Base-by-base conservation (phyloP, 257 asterid genomes). In the Pogostemon cablin region DNA sequence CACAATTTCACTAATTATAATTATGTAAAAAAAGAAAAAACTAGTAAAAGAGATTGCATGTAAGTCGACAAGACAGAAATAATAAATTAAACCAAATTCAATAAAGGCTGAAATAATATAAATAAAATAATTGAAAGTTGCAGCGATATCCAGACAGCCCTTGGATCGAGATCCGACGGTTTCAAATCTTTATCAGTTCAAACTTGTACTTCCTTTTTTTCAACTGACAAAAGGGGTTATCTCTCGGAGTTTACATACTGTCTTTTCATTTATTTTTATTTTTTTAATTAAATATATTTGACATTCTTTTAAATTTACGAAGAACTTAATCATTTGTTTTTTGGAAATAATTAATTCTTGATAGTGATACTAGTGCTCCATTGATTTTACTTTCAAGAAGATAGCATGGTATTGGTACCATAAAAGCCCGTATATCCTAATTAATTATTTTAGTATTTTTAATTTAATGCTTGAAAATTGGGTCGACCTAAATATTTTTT, bases 211-310 rank as follows among this genome's bases (percentile, higher is more conserved):
- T 77, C 25, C 62, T 9, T 65, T 72, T 35, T 77, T 77, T 71
- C 66, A 77, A 52, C 74, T 71, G 81, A 72, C 81, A 77, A 72
- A 77, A 72, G 71, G 81, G 72, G 72, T 67, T 72, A 62, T 75
- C 71, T 52, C 62, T 61, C 40, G 9, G 17, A 68, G 67, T 68
- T 54, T 68, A 15, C 60, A 59, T 58, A 15, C 9, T 17, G 67
- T 65, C 54, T 63, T 65, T n/a, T 63, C n/a, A 44, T 25, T 1
- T 15, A 15, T 25, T 25, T 25, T 25, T 25, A 25, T 25, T 25
- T 25, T 25, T 25, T 25, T 25, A 25, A 25, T 25, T 25, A 25
- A 25, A 25, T 69, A 49, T 49, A 49, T 49, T n/a, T 12, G 25
- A n/a, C 7, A 7, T 49, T 0, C 5, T 3, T 12, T 1, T 0